These are phyloP conservation scores for Termitomyces sp. DNA, from an alignment of 768 basidiomycete species.

Conservation along the genomic window DNA sequence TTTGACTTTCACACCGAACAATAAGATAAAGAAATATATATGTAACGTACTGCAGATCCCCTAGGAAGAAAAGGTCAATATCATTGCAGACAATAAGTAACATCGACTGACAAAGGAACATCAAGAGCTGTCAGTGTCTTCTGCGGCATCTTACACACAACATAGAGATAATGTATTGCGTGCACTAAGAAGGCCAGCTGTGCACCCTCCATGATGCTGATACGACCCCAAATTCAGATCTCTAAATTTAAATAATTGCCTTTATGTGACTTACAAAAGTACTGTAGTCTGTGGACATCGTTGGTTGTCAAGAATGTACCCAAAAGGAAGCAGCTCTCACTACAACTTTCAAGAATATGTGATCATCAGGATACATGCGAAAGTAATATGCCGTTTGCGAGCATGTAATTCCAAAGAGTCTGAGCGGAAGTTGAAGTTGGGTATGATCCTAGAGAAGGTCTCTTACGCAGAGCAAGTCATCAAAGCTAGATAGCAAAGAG, in stretches of 20 bases:
- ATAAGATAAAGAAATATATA: not conserved
- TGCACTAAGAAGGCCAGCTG: not conserved
- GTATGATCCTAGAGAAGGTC: not conserved
- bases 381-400: not conserved
- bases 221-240: not conserved
- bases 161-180: not conserved
- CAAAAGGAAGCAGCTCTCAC: not conserved
- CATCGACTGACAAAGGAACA: not conserved
- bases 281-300: not conserved
- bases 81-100: not conserved
- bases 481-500: not conserved
- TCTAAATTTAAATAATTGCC: not conserved
- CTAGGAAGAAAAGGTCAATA: not conserved
- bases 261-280: not conserved
- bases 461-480: not conserved
- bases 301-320: not conserved
- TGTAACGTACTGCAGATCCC: not conserved
- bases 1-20: not conserved
- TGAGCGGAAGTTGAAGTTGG: not conserved
- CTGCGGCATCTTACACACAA: not conserved
- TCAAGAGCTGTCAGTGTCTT: not conserved
- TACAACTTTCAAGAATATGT: not conserved
- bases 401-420: not conserved
- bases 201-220: not conserved
- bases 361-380: not conserved